Evolutionary conservation across 345 rosid species (phyloP).

Genomic region (Dipteronia sinensis): DNA sequence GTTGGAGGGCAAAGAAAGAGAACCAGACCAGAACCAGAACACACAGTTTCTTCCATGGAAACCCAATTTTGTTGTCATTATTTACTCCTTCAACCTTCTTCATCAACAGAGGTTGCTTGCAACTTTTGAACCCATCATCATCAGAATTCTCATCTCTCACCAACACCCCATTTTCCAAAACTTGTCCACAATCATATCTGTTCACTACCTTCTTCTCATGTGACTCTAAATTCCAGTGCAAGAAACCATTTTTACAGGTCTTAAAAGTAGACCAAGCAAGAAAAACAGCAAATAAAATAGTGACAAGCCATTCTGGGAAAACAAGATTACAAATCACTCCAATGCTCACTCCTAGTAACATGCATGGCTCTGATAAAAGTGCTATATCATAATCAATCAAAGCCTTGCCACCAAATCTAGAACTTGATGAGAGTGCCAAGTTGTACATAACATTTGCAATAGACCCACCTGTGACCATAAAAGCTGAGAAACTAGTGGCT

Average conservation of each 20-base stretch:
- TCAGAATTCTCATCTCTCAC: constrained; percentile 11
- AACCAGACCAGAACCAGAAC: constrained; percentile 68
- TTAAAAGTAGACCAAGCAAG: constrained; percentile 77
- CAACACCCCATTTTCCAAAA: constrained; percentile 39
- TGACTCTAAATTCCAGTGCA: constrained; percentile 66
- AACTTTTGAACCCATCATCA: constrained; percentile 30
- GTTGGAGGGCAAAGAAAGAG: constrained; percentile 64
- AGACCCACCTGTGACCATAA: constrained; percentile 95
- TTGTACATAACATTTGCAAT: constrained; percentile 67
- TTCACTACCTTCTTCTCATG: constrained; percentile 24
- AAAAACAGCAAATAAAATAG: constrained; percentile 63
- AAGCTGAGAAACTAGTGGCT: constrained; percentile 82
- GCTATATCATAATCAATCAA: constrained; percentile 74
- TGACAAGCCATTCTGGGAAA: constrained; percentile 89
- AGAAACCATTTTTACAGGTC: constrained; percentile 69
- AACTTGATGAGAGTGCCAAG: constrained; percentile 37
- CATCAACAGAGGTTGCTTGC: constrained; percentile 47
- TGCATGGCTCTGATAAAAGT: constrained; percentile 76
- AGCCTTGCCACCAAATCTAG: constrained; percentile 44
- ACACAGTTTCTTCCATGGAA: constrained; percentile 77
- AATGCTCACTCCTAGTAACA: constrained; percentile 83
- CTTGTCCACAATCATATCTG: constrained; percentile 28
- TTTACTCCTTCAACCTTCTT: background rate
- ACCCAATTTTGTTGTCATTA: constrained; percentile 18
- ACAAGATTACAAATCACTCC: constrained; percentile 79